Evolutionary conservation across 345 rosid genomes (phyloP), one percentile per base, ranked within the genome.

Genomic region (Bretschneidera sinensis): DNA sequence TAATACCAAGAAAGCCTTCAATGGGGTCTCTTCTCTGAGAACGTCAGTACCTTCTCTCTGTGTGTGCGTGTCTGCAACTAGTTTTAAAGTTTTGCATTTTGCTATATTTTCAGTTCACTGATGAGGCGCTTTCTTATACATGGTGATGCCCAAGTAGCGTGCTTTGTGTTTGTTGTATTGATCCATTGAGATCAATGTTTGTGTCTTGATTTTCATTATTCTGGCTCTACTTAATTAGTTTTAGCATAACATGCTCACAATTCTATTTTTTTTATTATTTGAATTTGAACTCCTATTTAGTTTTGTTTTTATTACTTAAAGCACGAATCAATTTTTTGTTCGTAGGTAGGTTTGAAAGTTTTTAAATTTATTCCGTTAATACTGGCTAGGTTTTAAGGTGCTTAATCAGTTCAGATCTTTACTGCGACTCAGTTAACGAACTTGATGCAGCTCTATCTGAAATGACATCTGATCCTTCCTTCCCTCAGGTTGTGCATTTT

Each of bases 21-120:
- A 20, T 91, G 95, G 96, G 90, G 79, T 64, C 69, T 80, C 73
- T 86, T 85, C 71, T 86, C 88, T 60, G 85, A 91, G 75, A 76
- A 80, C n/a, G 96, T 91, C 25, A 5, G 79, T 24, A 11, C 34
- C 51, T 35, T 39, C 66, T 68, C 55, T 50, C 18, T 31, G 68
- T 51, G 34, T 5, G 39, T 35, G 23, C n/a, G n/a, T n/a, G n/a
- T n/a, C n/a, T 28, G 33, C 33, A 28, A 3, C 33, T 8, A 28
- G 8, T 28, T 28, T 28, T 39, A 1, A 39, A 14, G 2, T 4
- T 39, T 39, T 39, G 45, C 9, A 39, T 5, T 39, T 39, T 39
- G 6, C 45, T 39, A 1, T 1, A 4, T 39, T 39, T 39, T 13
- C 4, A 39, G 16, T 14, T 39, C 6, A 39, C 15, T 39, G 11